Conservation (phyloP, 1,284 basidiomycete species). For the Cutaneotrichosporon sp. region DNA sequence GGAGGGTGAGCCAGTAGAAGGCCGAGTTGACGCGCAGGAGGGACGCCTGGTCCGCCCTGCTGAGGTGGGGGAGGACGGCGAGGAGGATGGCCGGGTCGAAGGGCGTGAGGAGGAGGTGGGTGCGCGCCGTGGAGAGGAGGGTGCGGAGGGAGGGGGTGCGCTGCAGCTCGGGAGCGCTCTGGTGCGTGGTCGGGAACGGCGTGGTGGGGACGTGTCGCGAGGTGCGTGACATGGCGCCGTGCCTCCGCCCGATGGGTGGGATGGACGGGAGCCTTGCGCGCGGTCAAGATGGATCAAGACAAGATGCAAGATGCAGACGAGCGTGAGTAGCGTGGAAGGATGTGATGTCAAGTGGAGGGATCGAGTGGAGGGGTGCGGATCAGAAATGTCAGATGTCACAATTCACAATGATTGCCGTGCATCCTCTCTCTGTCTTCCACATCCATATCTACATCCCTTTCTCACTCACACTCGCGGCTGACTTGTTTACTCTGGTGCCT, state of each 20-base stretch:
- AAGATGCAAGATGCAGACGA: too few species aligned
- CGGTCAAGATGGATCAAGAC: neutral
- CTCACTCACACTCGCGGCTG: too few species aligned
- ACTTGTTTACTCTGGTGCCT: too few species aligned
- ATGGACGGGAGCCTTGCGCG: neutral
- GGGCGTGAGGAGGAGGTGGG: neutral
- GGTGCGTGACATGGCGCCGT: neutral
- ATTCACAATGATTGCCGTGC: too few species aligned
- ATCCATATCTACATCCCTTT: too few species aligned
- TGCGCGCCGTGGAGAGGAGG: neutral
- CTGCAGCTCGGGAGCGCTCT: neutral
- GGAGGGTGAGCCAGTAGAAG: slow-evolving; percentile 1
- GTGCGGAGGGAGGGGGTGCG: neutral
- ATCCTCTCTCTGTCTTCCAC: too few species aligned
- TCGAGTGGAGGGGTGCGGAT: too few species aligned
- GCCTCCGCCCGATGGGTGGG: too few species aligned
- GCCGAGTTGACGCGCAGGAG: slow-evolving; percentile 4
- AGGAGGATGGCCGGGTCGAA: neutral
- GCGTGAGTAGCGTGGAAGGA: too few species aligned
- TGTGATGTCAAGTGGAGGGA: too few species aligned
- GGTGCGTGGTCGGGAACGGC: neutral
- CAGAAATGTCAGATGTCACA: too few species aligned
- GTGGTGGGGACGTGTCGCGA: neutral
- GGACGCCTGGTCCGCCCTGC: neutral
- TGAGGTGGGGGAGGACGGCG: neutral